Base-by-base conservation (phyloP, 1,284 basidiomycete species). In the Ustilago curta region DNA sequence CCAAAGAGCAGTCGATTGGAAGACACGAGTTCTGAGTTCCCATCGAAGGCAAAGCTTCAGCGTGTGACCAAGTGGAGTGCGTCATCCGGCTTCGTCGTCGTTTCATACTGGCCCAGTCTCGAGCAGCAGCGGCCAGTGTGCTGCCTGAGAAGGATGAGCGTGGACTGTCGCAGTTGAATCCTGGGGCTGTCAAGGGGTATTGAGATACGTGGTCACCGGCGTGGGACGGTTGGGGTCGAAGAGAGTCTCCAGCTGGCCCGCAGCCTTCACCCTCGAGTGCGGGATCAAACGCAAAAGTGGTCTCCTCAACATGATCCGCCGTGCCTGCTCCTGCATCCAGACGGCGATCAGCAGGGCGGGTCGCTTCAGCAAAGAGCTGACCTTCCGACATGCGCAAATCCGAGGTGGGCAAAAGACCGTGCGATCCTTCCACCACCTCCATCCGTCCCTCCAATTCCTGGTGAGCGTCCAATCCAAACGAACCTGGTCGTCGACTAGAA, bases 81-180 rank as follows among this genome's bases (percentile, higher is more conserved):
- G 47, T 44, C 25, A 52, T 39, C 19, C 25, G 55, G 37, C 61
- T 53, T 23, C 58, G 47, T 31, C 68, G 53, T n/a, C 53, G 45
- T 37, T 59, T 70, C 39, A 70, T 70, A 57, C 68, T 64, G 2
- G 68, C 55, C 71, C 71, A 75, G 52, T 75, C 71, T 47, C 71
- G 71, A 16, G 71, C 71, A 2, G 71, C 71, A 8, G 67, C 71
- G 9, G 67, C 71, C 9, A 75, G 56, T 3, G 71, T 75, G 63
- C 71, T 75, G 11, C 59, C 63, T 16, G 66, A 75, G 31, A 75
- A 75, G 12, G 67, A 70, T 9, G 59, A 35, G 16, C 71, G 71
- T 7, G 71, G 70, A 25, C 65, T 69, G 9, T 29, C 32, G 3
- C 45, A n/a, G 8, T 31, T 39, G 21, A 47, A 39, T 8, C 45